phyloP scores from a whole-genome alignment of 78 protist species.

The Emiliania huxleyi region DNA sequence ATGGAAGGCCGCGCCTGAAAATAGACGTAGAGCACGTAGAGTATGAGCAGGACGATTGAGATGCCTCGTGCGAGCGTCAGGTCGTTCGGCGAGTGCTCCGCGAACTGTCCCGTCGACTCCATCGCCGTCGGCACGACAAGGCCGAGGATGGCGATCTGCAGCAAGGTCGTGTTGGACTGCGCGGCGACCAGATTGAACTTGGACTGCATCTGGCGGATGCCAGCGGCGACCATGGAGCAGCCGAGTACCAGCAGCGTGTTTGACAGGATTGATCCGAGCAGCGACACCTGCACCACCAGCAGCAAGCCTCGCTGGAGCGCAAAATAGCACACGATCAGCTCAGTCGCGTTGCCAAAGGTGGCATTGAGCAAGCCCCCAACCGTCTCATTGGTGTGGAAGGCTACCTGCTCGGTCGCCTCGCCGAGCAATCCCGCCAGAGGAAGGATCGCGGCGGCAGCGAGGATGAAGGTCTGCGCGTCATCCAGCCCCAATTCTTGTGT shows the following conservation, averaged over 20 bases:
- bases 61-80: not conserved
- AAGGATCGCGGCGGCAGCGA: not conserved
- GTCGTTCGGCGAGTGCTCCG: not conserved
- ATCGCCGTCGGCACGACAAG: constrained; percentile 33
- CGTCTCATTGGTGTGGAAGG: constrained; percentile 24
- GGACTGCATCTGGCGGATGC: not conserved
- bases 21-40: not conserved
- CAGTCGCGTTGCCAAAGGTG: constrained; percentile 64
- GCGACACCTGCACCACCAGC: constrained; percentile 50
- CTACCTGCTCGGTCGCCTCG: constrained; percentile 52
- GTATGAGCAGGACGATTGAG: not conserved
- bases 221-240: constrained; percentile 30
- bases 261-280: constrained; percentile 59
- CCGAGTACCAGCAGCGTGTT: constrained; percentile 65
- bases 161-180: constrained; percentile 23
- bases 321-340: constrained; percentile 46
- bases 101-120: not conserved
- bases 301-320: constrained; percentile 41
- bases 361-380: constrained; percentile 67
- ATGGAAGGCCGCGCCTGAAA: not conserved
- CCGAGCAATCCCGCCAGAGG: constrained; percentile 52
- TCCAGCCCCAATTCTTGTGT: not conserved
- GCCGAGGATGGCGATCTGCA: constrained; percentile 33
- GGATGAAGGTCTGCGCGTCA: not conserved
- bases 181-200: constrained; percentile 38